Evolutionary conservation across 352 stramenopile species (phyloP).

Genomic region (Pythium brassicae): DNA sequence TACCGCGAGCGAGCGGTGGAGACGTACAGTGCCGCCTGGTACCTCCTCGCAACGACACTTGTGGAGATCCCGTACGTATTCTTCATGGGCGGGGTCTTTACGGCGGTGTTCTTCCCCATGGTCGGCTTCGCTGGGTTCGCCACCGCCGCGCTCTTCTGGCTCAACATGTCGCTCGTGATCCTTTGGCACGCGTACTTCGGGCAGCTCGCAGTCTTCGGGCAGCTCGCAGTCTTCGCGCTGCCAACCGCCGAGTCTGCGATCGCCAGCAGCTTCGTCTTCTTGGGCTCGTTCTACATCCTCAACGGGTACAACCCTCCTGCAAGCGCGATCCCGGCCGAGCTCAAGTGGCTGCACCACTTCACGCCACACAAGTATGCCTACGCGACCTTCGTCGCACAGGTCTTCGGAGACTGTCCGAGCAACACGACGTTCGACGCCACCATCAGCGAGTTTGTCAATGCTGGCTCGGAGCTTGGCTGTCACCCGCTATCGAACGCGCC

Average conservation of each 20-base stretch:
- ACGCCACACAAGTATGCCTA: not conserved
- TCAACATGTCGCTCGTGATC: constrained; percentile 52
- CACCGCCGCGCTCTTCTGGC: constrained; percentile 49
- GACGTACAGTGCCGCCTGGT: constrained; percentile 78
- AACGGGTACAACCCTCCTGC: constrained; percentile 32
- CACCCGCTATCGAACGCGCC: not conserved
- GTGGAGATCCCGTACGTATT: constrained; percentile 60
- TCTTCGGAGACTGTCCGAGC: constrained; percentile 7
- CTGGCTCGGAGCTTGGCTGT: constrained; percentile 4
- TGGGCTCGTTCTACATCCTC: constrained; percentile 41
- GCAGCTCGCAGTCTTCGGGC: constrained; percentile 53
- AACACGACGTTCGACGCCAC: not conserved
- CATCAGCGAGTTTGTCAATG: no score
- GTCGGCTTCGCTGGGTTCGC: constrained; percentile 25
- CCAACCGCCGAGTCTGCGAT: constrained; percentile 22
- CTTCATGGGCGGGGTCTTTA: constrained; percentile 21
- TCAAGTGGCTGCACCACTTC: constrained; percentile 11
- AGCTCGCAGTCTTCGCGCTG: constrained; percentile 42
- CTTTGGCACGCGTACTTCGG: constrained; percentile 48
- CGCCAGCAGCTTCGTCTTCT: constrained; percentile 19
- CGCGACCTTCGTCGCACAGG: not conserved
- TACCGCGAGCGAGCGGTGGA: constrained; percentile 60
- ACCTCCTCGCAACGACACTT: constrained; percentile 65
- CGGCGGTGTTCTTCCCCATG: constrained; percentile 64
- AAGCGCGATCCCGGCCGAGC: constrained; percentile 13